Evolutionary conservation across 2,329 filamentous ascomycete species (phyloP).

Genomic region (Alternaria sp.): DNA sequence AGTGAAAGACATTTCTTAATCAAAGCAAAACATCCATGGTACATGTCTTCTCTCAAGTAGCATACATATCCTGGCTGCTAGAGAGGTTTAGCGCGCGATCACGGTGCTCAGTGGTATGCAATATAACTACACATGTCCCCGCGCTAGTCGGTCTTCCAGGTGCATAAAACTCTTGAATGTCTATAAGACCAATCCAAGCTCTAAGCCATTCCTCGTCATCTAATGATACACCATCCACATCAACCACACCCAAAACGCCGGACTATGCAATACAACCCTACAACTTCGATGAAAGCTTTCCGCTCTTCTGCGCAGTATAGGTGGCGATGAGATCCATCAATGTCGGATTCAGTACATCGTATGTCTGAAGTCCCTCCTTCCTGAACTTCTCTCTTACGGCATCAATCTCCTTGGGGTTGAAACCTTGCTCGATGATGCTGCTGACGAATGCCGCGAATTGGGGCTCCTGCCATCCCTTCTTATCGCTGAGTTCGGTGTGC

Average conservation of each 20-base stretch:
- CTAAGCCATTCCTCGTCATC: slow-evolving; percentile 1
- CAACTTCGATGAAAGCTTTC: slow-evolving; percentile 38
- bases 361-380: slow-evolving; percentile 66
- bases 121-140: neutral
- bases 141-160: neutral
- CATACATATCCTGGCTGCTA: neutral
- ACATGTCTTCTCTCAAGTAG: neutral
- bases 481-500: slow-evolving; percentile 68
- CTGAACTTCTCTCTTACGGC: slow-evolving; percentile 65
- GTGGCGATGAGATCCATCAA: slow-evolving; percentile 67
- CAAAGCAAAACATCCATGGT: neutral
- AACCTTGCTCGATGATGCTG: slow-evolving; percentile 74
- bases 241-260: slow-evolving; percentile 1
- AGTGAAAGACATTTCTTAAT: neutral
- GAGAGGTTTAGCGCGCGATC: slow-evolving; percentile 15
- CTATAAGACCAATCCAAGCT: neutral
- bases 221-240: slow-evolving; percentile 7
- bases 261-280: slow-evolving; percentile 14
- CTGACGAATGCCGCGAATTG: slow-evolving; percentile 75
- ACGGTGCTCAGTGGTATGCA: slow-evolving; percentile 13
- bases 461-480: slow-evolving; percentile 74
- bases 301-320: slow-evolving; percentile 62
- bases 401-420: slow-evolving; percentile 63
- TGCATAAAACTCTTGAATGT: neutral
- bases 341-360: slow-evolving; percentile 68